Percentiles rank a stretch among this genome's conserved stretches.
These are phyloP conservation scores for Blastomyces silverae DNA, from an alignment of 2,329 filamentous ascomycete species.

Conservation along the genomic window DNA sequence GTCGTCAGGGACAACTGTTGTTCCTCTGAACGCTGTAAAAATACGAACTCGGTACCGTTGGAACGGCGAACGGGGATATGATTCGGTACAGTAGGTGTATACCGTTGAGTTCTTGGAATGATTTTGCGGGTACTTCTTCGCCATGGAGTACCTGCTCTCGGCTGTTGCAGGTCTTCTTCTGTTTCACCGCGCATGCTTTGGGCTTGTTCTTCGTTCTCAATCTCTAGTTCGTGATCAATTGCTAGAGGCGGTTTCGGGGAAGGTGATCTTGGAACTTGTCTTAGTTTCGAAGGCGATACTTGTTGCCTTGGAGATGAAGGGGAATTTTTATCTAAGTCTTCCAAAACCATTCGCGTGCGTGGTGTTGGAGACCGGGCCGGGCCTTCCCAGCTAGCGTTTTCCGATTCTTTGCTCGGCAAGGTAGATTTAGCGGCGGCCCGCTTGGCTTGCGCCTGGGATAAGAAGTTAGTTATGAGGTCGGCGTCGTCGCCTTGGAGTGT, in stretches of 20 bases:
- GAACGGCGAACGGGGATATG: slow-evolving; percentile 40
- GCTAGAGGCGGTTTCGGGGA: slow-evolving; percentile 17
- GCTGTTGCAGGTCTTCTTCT: slow-evolving; percentile 19
- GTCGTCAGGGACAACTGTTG: slow-evolving; percentile 40
- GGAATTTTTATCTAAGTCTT: slow-evolving; percentile 36
- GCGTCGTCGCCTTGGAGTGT: slow-evolving; percentile 37
- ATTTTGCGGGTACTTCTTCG: slow-evolving; percentile 36
- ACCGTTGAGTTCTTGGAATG: slow-evolving; percentile 25
- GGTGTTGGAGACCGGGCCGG: slow-evolving; percentile 20
- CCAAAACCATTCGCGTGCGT: slow-evolving; percentile 32
- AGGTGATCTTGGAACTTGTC: slow-evolving; percentile 18
- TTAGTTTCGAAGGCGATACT: slow-evolving; percentile 28
- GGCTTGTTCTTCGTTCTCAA: slow-evolving; percentile 18
- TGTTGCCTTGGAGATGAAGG: slow-evolving; percentile 33
- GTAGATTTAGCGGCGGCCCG: slow-evolving; percentile 32
- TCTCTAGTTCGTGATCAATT: slow-evolving; percentile 19
- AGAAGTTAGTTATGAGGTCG: slow-evolving; percentile 36
- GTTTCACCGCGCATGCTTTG: slow-evolving; percentile 19
- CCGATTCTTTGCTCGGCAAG: slow-evolving; percentile 21
- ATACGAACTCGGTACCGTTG: slow-evolving; percentile 43
- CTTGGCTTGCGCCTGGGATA: slow-evolving; percentile 39
- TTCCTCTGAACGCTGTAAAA: slow-evolving; percentile 37
- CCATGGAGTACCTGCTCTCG: slow-evolving; percentile 26
- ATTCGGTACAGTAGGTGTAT: slow-evolving; percentile 30
- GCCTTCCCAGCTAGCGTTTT: slow-evolving; percentile 4